Evolutionary conservation across 1,284 basidiomycete genomes (phyloP), one percentile per base, ranked within the genome.

Genomic region (Naganishia sp.): DNA sequence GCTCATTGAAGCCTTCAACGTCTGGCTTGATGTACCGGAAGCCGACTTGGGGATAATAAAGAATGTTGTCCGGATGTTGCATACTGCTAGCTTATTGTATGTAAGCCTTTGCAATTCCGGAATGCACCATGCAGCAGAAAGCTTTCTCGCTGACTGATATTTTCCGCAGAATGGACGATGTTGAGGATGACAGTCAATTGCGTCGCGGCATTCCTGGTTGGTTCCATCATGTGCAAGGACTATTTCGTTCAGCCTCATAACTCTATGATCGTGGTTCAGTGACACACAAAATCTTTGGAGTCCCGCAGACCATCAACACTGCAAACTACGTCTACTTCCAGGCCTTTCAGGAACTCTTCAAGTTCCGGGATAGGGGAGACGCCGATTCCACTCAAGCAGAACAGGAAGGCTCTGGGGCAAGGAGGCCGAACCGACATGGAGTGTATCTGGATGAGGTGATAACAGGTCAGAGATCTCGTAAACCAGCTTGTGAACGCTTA

Each of bases 241-340:
- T 11, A 21, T 9, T 10, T 32, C 25, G 6, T n/a, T 28, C 15
- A 42, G 13, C 10, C 13, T 21, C 50, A 11, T 39, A 13, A 39
- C 7, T 39, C 32, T n/a, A 32, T 18, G 35, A 32, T 10, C 15
- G 45, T 18, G 11, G 10, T 1, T 25, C 72, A 85, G 94, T 95
- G 17, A 87, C 92, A 0, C 94, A 99, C 81, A 92, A 90, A 80
- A 93, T 98, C 70, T 99, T 95, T 74, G 95, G 95, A 2, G 81
- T 96, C 2, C 92, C 95, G 0, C 94, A 98, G 76, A 97, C 95
- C 0, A 94, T 99, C 81, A 99, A 99, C 76, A 88, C 91, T 0
- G 95, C 94, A 1, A 98, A 98, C 77, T 98, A 98, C 72, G 92
- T 94, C 49, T 98, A 96, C 78, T 98, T 98, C 74, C 84, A 90